Evolutionary conservation across 352 stramenopile species (phyloP).

Genomic region (Phytophthora europaea): DNA sequence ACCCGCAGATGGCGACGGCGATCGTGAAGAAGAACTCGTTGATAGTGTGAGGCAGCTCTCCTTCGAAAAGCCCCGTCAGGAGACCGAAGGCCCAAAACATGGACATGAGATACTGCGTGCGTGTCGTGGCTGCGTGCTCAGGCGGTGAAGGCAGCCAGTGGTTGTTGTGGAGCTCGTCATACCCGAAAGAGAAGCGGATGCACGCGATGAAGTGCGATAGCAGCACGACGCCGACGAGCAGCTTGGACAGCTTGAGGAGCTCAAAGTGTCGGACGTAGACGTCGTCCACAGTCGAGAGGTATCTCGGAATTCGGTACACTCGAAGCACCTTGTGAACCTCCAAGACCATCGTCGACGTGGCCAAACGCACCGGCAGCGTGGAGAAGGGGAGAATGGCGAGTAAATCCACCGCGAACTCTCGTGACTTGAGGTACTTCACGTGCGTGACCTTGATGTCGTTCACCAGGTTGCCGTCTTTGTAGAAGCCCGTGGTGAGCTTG

Average conservation of each 20-base stretch:
- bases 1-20: constrained; percentile 56
- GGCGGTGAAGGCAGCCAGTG: constrained; percentile 46
- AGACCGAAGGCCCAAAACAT: constrained; percentile 71
- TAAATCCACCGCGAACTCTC: constrained; percentile 53
- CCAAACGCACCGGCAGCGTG: constrained; percentile 11
- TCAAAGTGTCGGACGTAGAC: constrained; percentile 66
- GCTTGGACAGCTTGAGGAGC: constrained; percentile 61
- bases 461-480: constrained; percentile 54
- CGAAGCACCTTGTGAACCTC: constrained; percentile 57
- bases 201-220: constrained; percentile 62
- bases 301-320: constrained; percentile 45
- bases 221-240: constrained; percentile 47
- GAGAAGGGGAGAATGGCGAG: constrained; percentile 55
- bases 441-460: constrained; percentile 33
- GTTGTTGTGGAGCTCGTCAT: constrained; percentile 42
- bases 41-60: constrained; percentile 49
- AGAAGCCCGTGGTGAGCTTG: constrained; percentile 63
- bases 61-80: constrained; percentile 62
- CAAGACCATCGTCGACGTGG: constrained; percentile 38
- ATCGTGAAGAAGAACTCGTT: constrained; percentile 70
- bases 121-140: constrained; percentile 5
- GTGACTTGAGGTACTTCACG: constrained; percentile 64
- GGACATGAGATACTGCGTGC: constrained; percentile 51
- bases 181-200: constrained; percentile 63
- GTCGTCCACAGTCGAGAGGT: constrained; percentile 59